Base-by-base conservation (phyloP, 2,329 filamentous ascomycete species). In the Penicillium polonicum region DNA sequence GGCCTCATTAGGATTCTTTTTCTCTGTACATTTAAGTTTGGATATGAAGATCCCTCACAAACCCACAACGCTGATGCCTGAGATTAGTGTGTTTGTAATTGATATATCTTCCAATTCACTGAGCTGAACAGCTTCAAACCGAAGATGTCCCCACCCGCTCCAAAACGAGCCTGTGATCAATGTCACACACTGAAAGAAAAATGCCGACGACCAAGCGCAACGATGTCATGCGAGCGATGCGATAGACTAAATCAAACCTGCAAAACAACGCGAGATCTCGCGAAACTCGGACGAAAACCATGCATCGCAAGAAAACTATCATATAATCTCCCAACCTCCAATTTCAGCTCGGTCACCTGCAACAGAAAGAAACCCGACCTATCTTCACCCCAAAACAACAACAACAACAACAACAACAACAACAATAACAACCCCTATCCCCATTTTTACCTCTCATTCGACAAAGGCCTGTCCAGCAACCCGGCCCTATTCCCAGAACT, bases 171-270 rank as follows among this genome's bases (percentile, higher is more conserved):
- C 8, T 65, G 61, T 39, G 59, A 62, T 25, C 55, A 61, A 48
- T 65, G 61, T 17, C 57, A 63, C 31, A 48, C 36, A 2, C 10
- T 63, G 2, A 63, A 65, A 41, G 60, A 64, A 38, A 65, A 62
- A 41, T 63, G 61, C 17, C 59, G 59, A 41, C 55, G 59, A 9
- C 10, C n/a, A 2, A 44, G 19, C 21, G 3, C 19, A 8, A 36
- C 42, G 5, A 15, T 13, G 4, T 19, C 61, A 12, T 63, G 62
- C 9, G 61, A 65, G 45, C 51, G 61, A 48, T 63, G 59, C 33
- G 25, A 49, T 13, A 50, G 62, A 3, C 38, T 62, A 9, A 36
- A 36, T 4, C 60, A 60, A 19, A 27, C 8, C 2, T 63, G 62
- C 38, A 31, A 31, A 42, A 63, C 59, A 2, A 53, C 12, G 27